Evolutionary conservation across 2,329 filamentous ascomycete species (phyloP), one percentile per base, ranked within the genome.

Genomic region (Clonostachys chloroleuca): DNA sequence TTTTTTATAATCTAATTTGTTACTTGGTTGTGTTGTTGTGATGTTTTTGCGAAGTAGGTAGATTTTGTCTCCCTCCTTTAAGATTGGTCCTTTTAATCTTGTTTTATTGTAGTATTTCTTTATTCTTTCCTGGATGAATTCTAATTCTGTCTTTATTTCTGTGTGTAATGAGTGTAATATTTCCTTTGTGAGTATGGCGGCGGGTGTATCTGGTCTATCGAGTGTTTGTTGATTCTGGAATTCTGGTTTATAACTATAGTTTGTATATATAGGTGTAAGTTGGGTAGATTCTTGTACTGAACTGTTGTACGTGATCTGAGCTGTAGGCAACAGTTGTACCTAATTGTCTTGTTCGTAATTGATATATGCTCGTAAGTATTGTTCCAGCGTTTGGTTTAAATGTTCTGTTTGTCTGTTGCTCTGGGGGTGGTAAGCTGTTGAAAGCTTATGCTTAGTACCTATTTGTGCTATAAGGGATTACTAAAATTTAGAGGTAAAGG

Each of bases 1-100:
- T 18, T 18, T 54, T 36, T 55, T 57, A 48, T 43, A 56, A 24
- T 57, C 20, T 12, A 54, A 42, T 48, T 56, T 53, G 20, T 54
- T 42, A 36, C 33, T 50, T 34, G n/a, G 41, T 50, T 34, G 12
- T 34, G 47, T 55, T 45, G 41, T 54, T 47, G 34, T 42, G 40
- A 54, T 51, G 34, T 54, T 51, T 53, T 52, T 51, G 43, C 44
- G 44, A 12, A 42, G 8, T 12, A 56, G n/a, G 24, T 53, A 54
- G 12, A 51, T 24, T 45, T 50, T 56, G 48, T 54, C 35, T 47
- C 48, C 35, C 42, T 48, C 30, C 35, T 39, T 41, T 34, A 54
- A 50, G 37, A 34, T 49, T 48, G 48, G 35, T 54, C 36, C 34
- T 30, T 52, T 49, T 45, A 51, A 45, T 45, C 44, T 54, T 47